phyloP scores from a whole-genome alignment of 2,329 filamentous ascomycete genomes.

The Phyllosticta citrichinensis region DNA sequence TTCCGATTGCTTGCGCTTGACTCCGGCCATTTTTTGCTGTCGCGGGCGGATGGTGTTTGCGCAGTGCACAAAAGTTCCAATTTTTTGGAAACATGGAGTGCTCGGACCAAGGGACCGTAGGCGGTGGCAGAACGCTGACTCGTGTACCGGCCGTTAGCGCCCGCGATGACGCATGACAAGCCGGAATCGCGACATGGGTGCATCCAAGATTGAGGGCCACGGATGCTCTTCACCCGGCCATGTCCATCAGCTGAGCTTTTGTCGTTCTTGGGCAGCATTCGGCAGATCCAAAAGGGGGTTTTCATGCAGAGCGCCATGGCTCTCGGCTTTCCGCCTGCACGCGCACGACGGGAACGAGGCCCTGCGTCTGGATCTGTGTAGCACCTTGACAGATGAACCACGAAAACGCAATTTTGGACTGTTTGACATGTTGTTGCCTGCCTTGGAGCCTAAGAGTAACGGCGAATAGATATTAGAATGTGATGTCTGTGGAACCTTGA shows the following conservation, averaged over 20 bases:
- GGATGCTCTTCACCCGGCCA: not conserved
- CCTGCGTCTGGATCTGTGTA: not conserved
- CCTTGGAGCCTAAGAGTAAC: not conserved
- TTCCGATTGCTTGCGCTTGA: slow-evolving; percentile 30
- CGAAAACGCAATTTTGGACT: not conserved
- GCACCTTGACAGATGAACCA: not conserved
- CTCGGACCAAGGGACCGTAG: slow-evolving; percentile 1
- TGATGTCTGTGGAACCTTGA: not conserved
- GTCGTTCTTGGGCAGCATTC: not conserved
- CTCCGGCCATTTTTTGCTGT: slow-evolving; percentile 22
- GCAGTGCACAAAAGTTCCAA: not conserved
- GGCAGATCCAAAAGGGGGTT: not conserved
- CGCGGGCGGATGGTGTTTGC: not conserved
- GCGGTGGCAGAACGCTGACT: slow-evolving; percentile 5
- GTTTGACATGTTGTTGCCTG: not conserved
- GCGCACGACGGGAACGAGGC: not conserved
- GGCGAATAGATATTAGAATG: not conserved
- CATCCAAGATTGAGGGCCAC: not conserved
- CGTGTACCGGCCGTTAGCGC: not conserved
- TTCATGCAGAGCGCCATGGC: not conserved
- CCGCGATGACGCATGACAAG: not conserved
- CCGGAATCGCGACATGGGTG: not conserved
- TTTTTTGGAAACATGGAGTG: slow-evolving; percentile 5
- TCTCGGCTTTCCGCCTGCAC: not conserved
- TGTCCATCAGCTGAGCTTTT: not conserved